Conservation (phyloP, 331 rosid genomes). For the Prunus yedoensis region DNA sequence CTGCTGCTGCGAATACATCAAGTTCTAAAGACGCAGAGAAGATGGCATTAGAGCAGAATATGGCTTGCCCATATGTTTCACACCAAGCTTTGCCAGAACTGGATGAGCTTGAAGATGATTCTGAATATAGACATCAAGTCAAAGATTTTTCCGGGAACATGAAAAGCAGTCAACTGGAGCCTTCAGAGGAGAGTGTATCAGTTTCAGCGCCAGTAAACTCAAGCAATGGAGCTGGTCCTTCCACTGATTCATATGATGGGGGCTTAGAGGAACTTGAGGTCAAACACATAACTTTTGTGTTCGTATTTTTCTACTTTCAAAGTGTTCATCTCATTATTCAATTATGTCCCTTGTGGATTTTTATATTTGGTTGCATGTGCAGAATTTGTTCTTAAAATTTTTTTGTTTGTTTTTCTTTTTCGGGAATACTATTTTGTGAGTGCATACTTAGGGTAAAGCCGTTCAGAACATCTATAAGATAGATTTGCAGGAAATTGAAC, state of each 20-base stretch:
- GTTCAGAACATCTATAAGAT: background rate
- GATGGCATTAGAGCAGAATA: slow-evolving; percentile 63
- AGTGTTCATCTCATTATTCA: background rate
- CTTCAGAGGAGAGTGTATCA: slow-evolving; percentile 39
- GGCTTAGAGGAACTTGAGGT: slow-evolving; percentile 96
- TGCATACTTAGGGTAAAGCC: too few species aligned
- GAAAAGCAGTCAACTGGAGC: slow-evolving; percentile 30
- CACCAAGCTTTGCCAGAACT: slow-evolving; percentile 59
- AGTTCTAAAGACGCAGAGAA: slow-evolving; percentile 68
- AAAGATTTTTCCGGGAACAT: slow-evolving; percentile 35
- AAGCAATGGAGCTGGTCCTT: slow-evolving; percentile 34
- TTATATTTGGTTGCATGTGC: background rate
- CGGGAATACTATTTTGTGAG: background rate
- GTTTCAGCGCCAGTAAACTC: slow-evolving; percentile 32
- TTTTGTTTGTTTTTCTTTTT: background rate
- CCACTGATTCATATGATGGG: slow-evolving; percentile 35
- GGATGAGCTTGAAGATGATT: slow-evolving; percentile 81
- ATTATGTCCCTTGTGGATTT: slow-evolving; percentile 1
- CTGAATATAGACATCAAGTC: slow-evolving; percentile 39
- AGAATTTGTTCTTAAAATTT: background rate
- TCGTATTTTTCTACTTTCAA: background rate
- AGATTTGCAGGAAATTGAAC: too few species aligned
- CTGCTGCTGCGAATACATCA: slow-evolving; percentile 36
- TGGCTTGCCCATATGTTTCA: slow-evolving; percentile 51
- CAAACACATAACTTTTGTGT: slow-evolving; percentile 27